Conservation (phyloP, 441 rosid genomes). For the Heliophila coronopifolia region DNA sequence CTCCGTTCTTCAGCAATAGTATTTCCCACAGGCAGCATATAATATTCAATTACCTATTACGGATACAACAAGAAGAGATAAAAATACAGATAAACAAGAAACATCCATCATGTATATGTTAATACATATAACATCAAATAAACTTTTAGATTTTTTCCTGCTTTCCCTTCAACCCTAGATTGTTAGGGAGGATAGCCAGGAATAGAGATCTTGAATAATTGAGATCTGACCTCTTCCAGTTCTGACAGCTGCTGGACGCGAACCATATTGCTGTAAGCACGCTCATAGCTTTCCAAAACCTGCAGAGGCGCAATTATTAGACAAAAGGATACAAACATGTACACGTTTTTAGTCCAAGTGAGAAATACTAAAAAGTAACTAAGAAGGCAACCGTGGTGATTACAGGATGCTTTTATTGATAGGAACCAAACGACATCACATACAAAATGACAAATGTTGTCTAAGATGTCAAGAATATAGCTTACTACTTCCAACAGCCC, state of each 20-base stretch:
- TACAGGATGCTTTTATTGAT: constrained; percentile 13
- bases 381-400: not conserved
- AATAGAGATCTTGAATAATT: constrained; percentile 16
- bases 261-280: constrained; percentile 96
- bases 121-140: constrained; percentile 17
- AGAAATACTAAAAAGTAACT: constrained; percentile 15
- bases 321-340: constrained; percentile 15
- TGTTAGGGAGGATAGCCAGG: constrained; percentile 11
- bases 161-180: constrained; percentile 7
- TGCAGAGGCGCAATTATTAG: constrained; percentile 23
- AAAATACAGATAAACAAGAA: constrained; percentile 17
- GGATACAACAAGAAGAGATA: constrained; percentile 12
- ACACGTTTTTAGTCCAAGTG: constrained; percentile 8
- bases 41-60: constrained; percentile 86
- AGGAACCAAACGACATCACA: constrained; percentile 2
- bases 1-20: constrained; percentile 82
- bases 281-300: constrained; percentile 99
- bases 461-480: constrained; percentile 9
- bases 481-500: constrained; percentile 8
- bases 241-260: constrained; percentile 98
- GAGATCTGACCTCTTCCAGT: constrained; percentile 79
- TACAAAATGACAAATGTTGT: constrained; percentile 15
- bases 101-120: constrained; percentile 12
- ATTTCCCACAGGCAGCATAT: constrained; percentile 80
- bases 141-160: constrained; percentile 10